These are phyloP conservation scores for Fusarium foetens DNA, from an alignment of 2,329 filamentous ascomycete species.

Conservation along the genomic window DNA sequence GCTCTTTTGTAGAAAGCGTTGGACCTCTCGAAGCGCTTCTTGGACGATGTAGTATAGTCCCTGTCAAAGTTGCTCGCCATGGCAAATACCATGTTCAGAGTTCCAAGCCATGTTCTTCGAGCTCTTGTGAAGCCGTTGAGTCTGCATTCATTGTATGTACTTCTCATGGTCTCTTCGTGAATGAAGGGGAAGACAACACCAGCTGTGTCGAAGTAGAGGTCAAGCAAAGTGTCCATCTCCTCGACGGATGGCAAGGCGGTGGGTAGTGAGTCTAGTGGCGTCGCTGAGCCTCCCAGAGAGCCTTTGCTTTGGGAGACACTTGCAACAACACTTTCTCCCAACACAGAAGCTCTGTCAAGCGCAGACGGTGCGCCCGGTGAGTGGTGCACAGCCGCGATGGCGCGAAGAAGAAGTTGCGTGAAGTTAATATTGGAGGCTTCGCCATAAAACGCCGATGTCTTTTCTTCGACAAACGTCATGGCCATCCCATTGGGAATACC, in stretches of 20 bases:
- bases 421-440: background rate
- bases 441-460: background rate
- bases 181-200: background rate
- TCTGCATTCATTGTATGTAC: background rate
- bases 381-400: background rate
- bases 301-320: background rate
- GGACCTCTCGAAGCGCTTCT: background rate
- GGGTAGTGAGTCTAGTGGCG: background rate
- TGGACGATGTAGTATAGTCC: background rate
- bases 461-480: constrained; percentile 1
- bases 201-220: background rate
- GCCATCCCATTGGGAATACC: background rate
- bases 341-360: background rate
- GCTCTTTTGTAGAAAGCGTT: background rate
- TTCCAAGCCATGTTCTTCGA: background rate
- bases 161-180: background rate
- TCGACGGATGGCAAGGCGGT: background rate
- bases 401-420: background rate
- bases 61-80: background rate
- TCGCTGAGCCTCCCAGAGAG: background rate
- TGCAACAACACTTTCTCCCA: background rate
- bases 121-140: background rate
- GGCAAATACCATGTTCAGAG: background rate
- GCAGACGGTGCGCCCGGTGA: background rate
- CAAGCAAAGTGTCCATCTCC: background rate